These are phyloP conservation scores for Peronospora belbahrii DNA, from an alignment of 352 stramenopile genomes.

Conservation along the genomic window DNA sequence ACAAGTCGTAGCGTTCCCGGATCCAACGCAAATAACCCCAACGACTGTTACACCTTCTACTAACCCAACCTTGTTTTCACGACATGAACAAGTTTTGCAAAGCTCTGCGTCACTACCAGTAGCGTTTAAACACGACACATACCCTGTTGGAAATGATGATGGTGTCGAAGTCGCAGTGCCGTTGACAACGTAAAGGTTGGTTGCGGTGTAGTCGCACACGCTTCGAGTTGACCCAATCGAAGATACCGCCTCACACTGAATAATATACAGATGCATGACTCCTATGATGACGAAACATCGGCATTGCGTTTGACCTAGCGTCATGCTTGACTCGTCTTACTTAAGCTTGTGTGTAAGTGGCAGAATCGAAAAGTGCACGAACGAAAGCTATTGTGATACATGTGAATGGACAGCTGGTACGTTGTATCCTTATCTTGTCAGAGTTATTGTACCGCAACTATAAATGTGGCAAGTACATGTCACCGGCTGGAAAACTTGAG, in stretches of 20 bases:
- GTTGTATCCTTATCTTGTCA: constrained; percentile 20
- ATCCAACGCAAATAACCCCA: constrained; percentile 26
- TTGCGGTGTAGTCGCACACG: constrained; percentile 13
- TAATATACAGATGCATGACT: constrained; percentile 7
- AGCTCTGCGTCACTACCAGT: neutral
- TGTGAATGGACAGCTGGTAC: constrained; percentile 7
- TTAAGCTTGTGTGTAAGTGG: constrained; percentile 5
- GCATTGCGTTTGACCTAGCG: neutral
- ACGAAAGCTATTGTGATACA: neutral
- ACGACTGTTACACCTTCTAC: constrained; percentile 13
- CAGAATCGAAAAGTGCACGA: constrained; percentile 11
- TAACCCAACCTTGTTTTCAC: constrained; percentile 25
- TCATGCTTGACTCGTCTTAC: no score
- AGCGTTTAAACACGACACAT: constrained; percentile 23
- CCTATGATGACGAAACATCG: constrained; percentile 2
- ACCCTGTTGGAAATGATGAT: constrained; percentile 26
- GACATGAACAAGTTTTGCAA: constrained; percentile 30
- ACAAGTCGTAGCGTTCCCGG: constrained; percentile 13
- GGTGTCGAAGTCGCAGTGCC: constrained; percentile 6
- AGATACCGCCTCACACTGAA: neutral
- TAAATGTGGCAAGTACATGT: constrained; percentile 18
- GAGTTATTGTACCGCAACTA: neutral
- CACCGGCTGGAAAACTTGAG: constrained; percentile 6
- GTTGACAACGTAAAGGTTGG: constrained; percentile 33
- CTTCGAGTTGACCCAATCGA: constrained; percentile 10